Conservation (phyloP, 345 rosid genomes). For the Theobroma cacao region DNA sequence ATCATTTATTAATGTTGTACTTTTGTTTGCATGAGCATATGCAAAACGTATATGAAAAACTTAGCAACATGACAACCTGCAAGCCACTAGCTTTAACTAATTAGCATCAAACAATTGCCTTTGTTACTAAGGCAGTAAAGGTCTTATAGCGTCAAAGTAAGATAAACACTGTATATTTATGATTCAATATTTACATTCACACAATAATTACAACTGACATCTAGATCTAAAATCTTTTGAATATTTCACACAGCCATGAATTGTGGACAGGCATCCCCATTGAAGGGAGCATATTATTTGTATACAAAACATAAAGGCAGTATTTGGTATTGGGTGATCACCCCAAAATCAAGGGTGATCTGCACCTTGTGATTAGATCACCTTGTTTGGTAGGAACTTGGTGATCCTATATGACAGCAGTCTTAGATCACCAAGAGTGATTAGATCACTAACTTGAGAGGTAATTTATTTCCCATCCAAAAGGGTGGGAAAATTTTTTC, state of each 20-base stretch:
- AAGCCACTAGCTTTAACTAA: background rate
- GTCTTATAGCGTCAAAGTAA: constrained; percentile 3
- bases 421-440: no score
- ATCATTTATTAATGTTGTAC: background rate
- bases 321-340: no score
- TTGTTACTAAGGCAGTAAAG: background rate
- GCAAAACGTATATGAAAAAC: background rate
- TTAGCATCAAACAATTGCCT: background rate
- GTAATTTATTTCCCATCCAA: no score
- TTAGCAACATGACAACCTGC: background rate
- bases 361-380: no score
- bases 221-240: background rate
- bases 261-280: background rate
- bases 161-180: background rate
- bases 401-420: no score
- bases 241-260: background rate
- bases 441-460: no score
- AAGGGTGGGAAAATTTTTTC: no score
- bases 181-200: background rate
- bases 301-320: background rate
- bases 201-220: background rate
- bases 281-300: background rate
- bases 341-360: no score
- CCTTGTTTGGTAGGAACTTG: no score
- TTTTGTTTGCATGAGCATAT: background rate